Evolutionary conservation across 352 stramenopile genomes (phyloP).

Genomic region (Blastocystis sp.): DNA sequence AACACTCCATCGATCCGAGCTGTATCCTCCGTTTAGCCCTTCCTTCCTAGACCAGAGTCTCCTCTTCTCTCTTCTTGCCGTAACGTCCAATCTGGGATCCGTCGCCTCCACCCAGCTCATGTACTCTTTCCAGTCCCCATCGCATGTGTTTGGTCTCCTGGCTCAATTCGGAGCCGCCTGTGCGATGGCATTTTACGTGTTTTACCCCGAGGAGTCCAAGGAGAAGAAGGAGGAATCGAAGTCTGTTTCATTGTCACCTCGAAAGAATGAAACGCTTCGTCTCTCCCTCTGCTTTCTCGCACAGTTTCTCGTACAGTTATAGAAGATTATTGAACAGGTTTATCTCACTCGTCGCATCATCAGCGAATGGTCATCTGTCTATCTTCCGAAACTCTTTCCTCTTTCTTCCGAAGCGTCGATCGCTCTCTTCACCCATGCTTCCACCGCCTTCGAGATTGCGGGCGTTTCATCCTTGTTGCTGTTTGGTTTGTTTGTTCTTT

Average conservation of each 20-base stretch:
- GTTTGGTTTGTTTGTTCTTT: not conserved
- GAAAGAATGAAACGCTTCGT: not conserved
- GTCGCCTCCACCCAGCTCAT: not conserved
- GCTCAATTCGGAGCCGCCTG: not conserved
- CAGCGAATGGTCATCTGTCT: slow-evolving; percentile 2
- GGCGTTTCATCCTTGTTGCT: not conserved
- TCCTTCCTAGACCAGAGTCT: not conserved
- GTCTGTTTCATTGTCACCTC: not conserved
- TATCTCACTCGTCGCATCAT: slow-evolving; percentile 16
- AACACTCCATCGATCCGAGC: not conserved
- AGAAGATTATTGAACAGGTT: not conserved
- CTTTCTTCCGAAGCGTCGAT: not conserved
- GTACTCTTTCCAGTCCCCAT: not conserved
- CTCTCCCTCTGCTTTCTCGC: not conserved
- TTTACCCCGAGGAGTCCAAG: not conserved
- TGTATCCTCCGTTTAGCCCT: not conserved
- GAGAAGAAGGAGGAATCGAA: not conserved
- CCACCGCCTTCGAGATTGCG: not conserved
- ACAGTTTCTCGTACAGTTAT: not conserved
- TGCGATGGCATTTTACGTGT: not conserved
- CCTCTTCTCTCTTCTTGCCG: not conserved
- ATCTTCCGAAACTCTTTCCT: not conserved
- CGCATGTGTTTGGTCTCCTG: not conserved
- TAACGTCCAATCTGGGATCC: not conserved
- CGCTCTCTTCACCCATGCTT: not conserved